These are phyloP conservation scores for Xylaria sp. DNA, from an alignment of 2,329 filamentous ascomycete genomes.

Conservation along the genomic window DNA sequence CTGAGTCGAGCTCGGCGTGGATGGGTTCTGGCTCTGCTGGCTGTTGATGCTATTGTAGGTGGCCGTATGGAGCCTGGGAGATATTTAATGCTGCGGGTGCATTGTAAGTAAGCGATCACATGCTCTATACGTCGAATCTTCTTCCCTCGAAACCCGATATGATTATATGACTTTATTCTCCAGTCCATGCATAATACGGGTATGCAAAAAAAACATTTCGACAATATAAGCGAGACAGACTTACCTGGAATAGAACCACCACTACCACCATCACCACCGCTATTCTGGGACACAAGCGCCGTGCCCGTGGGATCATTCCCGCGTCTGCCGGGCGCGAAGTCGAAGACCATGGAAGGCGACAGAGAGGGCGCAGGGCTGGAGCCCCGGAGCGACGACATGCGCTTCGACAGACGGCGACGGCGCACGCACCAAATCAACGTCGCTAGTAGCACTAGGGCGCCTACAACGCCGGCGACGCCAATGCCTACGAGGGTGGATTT, in stretches of 20 bases:
- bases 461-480: conserved; percentile 38
- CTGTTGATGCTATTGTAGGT: not conserved
- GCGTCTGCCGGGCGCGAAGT: conserved; percentile 31
- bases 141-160: not conserved
- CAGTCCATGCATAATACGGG: not conserved
- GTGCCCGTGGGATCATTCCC: conserved; percentile 17
- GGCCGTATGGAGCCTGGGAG: not conserved
- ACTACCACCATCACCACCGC: conserved; percentile 39
- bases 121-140: not conserved
- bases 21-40: conserved; percentile 29
- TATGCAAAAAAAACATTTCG: not conserved
- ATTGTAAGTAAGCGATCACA: not conserved
- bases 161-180: not conserved
- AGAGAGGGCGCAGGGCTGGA: not conserved
- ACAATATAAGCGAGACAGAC: conserved; percentile 20
- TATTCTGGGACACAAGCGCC: conserved; percentile 33
- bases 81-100: not conserved
- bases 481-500: conserved; percentile 39
- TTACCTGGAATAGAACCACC: conserved; percentile 49
- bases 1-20: conserved; percentile 42
- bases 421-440: conserved; percentile 43
- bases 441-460: conserved; percentile 35
- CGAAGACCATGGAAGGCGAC: not conserved
- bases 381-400: conserved; percentile 36
- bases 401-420: conserved; percentile 41